Percentiles rank a stretch among this genome's conserved stretches.
Conservation (phyloP, 768 basidiomycete genomes). For the Leccinum subgranulosum region DNA sequence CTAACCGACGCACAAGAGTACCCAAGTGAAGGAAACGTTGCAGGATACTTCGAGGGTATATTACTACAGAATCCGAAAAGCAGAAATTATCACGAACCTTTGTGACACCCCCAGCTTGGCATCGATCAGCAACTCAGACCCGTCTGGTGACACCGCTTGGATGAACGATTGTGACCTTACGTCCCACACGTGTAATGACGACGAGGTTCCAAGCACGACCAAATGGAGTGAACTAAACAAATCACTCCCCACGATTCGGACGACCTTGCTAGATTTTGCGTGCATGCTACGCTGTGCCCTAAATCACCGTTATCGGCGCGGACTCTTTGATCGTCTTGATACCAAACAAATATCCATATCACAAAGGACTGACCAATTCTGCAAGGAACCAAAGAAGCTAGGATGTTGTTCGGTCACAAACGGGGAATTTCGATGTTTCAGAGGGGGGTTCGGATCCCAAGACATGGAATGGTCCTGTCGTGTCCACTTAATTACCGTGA, state of each 20-base stretch:
- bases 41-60: constrained; percentile 42
- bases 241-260: constrained; percentile 46
- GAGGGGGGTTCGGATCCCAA: constrained; percentile 52
- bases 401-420: constrained; percentile 70
- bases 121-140: constrained; percentile 44
- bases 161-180: constrained; percentile 51
- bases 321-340: background rate
- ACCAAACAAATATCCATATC: background rate
- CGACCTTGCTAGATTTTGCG: constrained; percentile 35
- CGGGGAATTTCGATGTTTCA: constrained; percentile 41
- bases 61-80: background rate
- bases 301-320: constrained; percentile 6
- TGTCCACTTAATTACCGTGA: constrained; percentile 1
- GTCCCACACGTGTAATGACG: constrained; percentile 66
- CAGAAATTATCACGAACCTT: constrained; percentile 42
- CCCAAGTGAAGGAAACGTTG: constrained; percentile 68
- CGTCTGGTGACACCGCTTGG: constrained; percentile 36
- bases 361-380: constrained; percentile 49
- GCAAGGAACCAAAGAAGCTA: constrained; percentile 51
- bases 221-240: constrained; percentile 52
- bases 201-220: constrained; percentile 66
- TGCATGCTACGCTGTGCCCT: constrained; percentile 51
- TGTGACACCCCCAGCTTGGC: constrained; percentile 53
- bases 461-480: constrained; percentile 50
- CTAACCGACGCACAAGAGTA: constrained; percentile 62